Base-by-base conservation (phyloP, 257 asterid genomes). In the Ajuga chamaepitys region DNA sequence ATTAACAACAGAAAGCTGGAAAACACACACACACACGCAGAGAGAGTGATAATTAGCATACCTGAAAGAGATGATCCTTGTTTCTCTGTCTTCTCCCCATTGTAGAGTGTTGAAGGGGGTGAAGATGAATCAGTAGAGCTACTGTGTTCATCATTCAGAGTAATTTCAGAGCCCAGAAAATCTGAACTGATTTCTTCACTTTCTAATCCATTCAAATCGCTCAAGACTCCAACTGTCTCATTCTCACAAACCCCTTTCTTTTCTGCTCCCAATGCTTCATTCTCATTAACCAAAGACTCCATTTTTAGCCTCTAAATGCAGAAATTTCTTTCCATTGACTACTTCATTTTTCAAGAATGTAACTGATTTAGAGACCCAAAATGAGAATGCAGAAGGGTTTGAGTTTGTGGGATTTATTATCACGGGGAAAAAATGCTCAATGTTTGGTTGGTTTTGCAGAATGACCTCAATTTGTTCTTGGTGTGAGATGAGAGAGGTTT, bases 11-110 rank as follows among this genome's bases (percentile, higher is more conserved):
- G n/a, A n/a, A n/a, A n/a, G n/a, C n/a, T n/a, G n/a, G n/a, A n/a
- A n/a, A n/a, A n/a, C 26, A 41, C 20, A 26, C 3, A 11, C 37
- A 13, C n/a, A 21, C 35, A 20, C 9, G 16, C 14, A 55, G 6
- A 24, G 10, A 73, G 17, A 7, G 41, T 34, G 3, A 21, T 17
- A 58, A 34, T n/a, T n/a, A 59, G 6, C 30, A 41, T 35, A 84
- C 95, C 96, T 81, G 95, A 75, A 3, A 77, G 44, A 55, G 74
- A 79, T 50, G 96, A 80, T 3, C 74, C 76, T 64, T 78, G 79
- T 69, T 83, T 88, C 80, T 75, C 84, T 63, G 66, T 82, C 14
- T 66, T 47, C 28, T 74, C 77, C 60, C 77, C 42, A 17, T 73
- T 78, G 58, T 71, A 76, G 4, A 34, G 65, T 32, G 64, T 72